Percentiles rank a stretch among this genome's conserved stretches.
phyloP scores from a whole-genome alignment of 2,329 filamentous ascomycete genomes.

The Cladosporium sp. region DNA sequence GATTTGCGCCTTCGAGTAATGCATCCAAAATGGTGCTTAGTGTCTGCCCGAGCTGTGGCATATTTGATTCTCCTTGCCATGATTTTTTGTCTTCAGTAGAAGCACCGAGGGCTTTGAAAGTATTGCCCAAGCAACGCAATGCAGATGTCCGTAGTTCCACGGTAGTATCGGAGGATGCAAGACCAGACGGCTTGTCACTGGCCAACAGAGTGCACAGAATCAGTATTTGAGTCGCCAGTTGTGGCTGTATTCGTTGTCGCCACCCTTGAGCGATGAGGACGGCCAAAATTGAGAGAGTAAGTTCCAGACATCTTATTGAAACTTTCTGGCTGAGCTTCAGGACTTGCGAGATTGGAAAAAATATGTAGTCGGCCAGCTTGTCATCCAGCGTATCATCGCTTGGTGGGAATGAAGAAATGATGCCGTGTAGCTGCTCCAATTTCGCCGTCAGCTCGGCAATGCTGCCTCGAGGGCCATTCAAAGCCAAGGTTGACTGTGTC shows the following conservation, averaged over 20 bases:
- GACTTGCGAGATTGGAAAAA: slow-evolving; percentile 88
- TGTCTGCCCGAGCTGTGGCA: slow-evolving; percentile 79
- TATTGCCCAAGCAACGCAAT: slow-evolving; percentile 67
- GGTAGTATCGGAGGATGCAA: slow-evolving; percentile 54
- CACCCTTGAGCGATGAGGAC: slow-evolving; percentile 78
- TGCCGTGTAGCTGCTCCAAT: slow-evolving; percentile 49
- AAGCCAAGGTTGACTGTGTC: slow-evolving; percentile 55
- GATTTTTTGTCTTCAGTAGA: slow-evolving; percentile 48
- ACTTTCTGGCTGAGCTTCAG: slow-evolving; percentile 74
- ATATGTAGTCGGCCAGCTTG: slow-evolving; percentile 89
- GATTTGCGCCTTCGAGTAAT: slow-evolving; percentile 64
- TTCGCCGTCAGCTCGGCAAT: slow-evolving; percentile 51
- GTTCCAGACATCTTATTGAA: slow-evolving; percentile 71
- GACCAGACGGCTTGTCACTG: slow-evolving; percentile 67
- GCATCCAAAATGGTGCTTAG: slow-evolving; percentile 79
- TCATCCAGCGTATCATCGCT: slow-evolving; percentile 61
- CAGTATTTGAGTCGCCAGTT: slow-evolving; percentile 80
- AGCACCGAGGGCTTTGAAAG: slow-evolving; percentile 63
- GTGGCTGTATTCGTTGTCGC: slow-evolving; percentile 68
- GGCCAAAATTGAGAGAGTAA: slow-evolving; percentile 72
- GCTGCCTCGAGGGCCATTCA: slow-evolving; percentile 50
- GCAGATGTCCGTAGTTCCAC: slow-evolving; percentile 77
- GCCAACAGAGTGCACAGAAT: slow-evolving; percentile 81
- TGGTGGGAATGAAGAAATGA: slow-evolving; percentile 39
- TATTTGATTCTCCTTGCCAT: slow-evolving; percentile 59